A percentile compares a stretch with the other conserved stretches of the same genome.
These are phyloP conservation scores for Zelopaecilomyces penicillatus DNA, from an alignment of 2,329 filamentous ascomycete genomes.

Conservation along the genomic window DNA sequence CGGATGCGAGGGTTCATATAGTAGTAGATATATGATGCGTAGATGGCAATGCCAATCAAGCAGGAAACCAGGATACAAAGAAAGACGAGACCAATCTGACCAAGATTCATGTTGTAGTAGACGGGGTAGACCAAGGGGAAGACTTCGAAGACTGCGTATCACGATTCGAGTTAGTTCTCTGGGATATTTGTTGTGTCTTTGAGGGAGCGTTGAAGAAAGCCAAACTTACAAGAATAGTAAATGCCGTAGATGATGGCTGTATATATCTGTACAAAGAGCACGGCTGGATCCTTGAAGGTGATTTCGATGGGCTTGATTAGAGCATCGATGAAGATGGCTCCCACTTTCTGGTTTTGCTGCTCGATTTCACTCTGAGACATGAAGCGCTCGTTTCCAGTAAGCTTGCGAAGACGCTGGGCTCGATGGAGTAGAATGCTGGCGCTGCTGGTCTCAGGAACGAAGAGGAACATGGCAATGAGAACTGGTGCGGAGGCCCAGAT, in stretches of 20 bases:
- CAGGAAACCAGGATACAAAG: constrained; percentile 51
- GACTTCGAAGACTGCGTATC: constrained; percentile 46
- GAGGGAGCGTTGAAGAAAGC: not conserved
- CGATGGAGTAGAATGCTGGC: constrained; percentile 54
- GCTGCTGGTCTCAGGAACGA: constrained; percentile 55
- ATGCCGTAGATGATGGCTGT: constrained; percentile 54
- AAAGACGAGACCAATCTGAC: constrained; percentile 52
- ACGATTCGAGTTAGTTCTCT: constrained; percentile 7
- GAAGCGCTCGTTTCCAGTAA: constrained; percentile 48
- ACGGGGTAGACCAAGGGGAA: constrained; percentile 56
- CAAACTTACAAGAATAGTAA: constrained; percentile 45
- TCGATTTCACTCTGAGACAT: constrained; percentile 57
- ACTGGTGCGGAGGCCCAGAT: constrained; percentile 52
- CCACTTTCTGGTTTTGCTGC: constrained; percentile 42
- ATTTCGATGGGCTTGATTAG: constrained; percentile 55
- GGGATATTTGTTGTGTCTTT: not conserved
- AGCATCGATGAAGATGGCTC: constrained; percentile 42
- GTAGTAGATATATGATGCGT: constrained; percentile 43
- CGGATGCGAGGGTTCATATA: constrained; percentile 43
- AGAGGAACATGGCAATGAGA: constrained; percentile 51
- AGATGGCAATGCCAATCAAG: constrained; percentile 40
- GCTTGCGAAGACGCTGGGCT: constrained; percentile 50
- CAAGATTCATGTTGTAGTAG: constrained; percentile 51
- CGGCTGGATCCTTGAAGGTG: constrained; percentile 51
- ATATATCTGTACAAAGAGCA: constrained; percentile 55